Percentiles rank a stretch among this genome's conserved stretches.
Evolutionary conservation across 2,329 filamentous ascomycete species (phyloP).

Genomic region (Trichoderma harzianum): DNA sequence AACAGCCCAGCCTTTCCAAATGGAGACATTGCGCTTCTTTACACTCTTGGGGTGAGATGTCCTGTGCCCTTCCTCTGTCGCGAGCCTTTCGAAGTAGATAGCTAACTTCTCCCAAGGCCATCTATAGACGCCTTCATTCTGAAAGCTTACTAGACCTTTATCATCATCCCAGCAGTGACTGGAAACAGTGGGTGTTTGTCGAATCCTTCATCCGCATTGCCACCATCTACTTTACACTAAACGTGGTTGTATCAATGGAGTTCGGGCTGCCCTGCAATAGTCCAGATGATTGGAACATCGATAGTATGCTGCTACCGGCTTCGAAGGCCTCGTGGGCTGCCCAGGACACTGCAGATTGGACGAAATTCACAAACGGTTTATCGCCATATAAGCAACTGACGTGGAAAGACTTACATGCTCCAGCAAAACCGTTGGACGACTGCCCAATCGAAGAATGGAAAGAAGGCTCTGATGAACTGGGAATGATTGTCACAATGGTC

Average conservation of each 20-base stretch:
- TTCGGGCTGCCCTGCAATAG: slow-evolving; percentile 3
- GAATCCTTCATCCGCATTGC: slow-evolving; percentile 9
- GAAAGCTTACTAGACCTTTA: background rate
- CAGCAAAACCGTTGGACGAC: background rate
- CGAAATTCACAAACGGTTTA: background rate
- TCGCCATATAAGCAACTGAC: background rate
- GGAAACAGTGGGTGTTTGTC: background rate
- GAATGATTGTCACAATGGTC: slow-evolving; percentile 8
- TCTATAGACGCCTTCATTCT: background rate
- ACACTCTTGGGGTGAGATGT: slow-evolving; percentile 7
- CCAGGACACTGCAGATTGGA: background rate
- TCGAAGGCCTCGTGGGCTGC: slow-evolving; percentile 4
- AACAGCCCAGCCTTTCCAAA: background rate
- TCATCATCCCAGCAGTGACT: background rate
- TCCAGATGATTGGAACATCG: background rate
- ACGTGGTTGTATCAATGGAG: background rate
- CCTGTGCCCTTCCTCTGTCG: background rate
- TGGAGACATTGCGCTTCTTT: slow-evolving; percentile 14
- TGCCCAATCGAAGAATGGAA: background rate
- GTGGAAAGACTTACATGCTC: background rate
- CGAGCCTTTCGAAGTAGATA: background rate
- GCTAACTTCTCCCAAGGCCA: background rate
- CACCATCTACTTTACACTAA: background rate
- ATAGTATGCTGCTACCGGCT: background rate
- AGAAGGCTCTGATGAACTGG: slow-evolving; percentile 11